These are phyloP conservation scores for Datisca glomerata DNA, from an alignment of 306 rosid genomes.

Conservation along the genomic window DNA sequence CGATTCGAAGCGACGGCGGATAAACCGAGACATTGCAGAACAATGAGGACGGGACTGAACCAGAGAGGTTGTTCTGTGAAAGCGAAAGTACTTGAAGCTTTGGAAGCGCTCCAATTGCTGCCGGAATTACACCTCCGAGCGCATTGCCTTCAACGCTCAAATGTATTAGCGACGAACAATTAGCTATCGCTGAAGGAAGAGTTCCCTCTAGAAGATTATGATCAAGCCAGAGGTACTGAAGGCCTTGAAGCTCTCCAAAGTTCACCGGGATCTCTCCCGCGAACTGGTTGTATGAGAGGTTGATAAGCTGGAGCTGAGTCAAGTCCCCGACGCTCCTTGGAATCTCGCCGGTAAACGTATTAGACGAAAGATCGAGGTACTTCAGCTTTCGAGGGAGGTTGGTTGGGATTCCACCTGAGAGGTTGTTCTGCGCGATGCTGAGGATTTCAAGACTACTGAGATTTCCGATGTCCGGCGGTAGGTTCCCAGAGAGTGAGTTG, in stretches of 20 bases:
- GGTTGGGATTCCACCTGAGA: conserved; percentile 49
- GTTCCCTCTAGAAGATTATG: conserved; percentile 63
- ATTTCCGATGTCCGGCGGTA: conserved; percentile 58
- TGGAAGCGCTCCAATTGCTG: conserved; percentile 69
- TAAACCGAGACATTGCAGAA: conserved; percentile 53
- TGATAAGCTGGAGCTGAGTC: conserved; percentile 57
- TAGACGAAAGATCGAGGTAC: conserved; percentile 71
- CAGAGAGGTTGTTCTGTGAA: conserved; percentile 61
- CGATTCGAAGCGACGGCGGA: conserved; percentile 65
- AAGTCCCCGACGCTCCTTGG: conserved; percentile 37
- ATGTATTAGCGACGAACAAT: conserved; percentile 73
- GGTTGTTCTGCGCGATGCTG: conserved; percentile 55
- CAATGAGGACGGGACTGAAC: conserved; percentile 62
- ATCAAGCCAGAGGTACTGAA: conserved; percentile 83
- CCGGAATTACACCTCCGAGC: conserved; percentile 68
- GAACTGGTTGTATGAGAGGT: conserved; percentile 63
- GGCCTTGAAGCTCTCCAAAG: conserved; percentile 59
- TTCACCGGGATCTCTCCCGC: conserved; percentile 71
- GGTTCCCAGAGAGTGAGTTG: conserved; percentile 54
- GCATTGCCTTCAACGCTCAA: conserved; percentile 69
- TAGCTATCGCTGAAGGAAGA: conserved; percentile 76
- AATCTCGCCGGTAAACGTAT: conserved; percentile 66
- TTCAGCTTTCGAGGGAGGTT: conserved; percentile 41
- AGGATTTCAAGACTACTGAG: conserved; percentile 45
- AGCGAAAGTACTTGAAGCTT: conserved; percentile 71